A percentile compares a stretch with the other conserved stretches of the same genome.
Evolutionary conservation across 805 yeast genomes (phyloP).

Genomic region (Saccharomycopsis fodiens): DNA sequence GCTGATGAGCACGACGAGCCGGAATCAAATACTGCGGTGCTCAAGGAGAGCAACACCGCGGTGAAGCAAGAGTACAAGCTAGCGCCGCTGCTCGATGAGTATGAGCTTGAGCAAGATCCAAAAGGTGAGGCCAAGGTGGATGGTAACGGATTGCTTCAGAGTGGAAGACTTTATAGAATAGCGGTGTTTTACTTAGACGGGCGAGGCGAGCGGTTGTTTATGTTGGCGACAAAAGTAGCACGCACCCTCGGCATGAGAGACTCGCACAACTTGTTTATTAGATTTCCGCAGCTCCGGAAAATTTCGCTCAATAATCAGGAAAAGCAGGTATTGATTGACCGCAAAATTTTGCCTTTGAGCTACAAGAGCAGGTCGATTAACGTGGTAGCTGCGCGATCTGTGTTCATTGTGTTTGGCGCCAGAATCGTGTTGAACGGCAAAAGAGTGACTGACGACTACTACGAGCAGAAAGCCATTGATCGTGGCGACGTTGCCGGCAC

Average conservation of each 20-base stretch:
- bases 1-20: neutral
- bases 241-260: constrained; percentile 86
- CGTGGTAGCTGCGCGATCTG: constrained; percentile 82
- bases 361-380: constrained; percentile 88
- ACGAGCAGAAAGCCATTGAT: constrained; percentile 45
- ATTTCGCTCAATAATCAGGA: constrained; percentile 67
- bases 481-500: constrained; percentile 28
- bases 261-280: constrained; percentile 66
- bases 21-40: constrained; percentile 32
- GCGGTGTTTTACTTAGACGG: constrained; percentile 54
- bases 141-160: constrained; percentile 46
- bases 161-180: constrained; percentile 59
- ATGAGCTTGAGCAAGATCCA: constrained; percentile 55
- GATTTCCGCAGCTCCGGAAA: constrained; percentile 66
- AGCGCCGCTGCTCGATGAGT: constrained; percentile 86
- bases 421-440: constrained; percentile 73
- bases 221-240: constrained; percentile 96
- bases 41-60: constrained; percentile 72
- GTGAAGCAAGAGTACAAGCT: constrained; percentile 84
- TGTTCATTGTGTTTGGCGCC: constrained; percentile 76
- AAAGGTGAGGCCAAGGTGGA: constrained; percentile 59
- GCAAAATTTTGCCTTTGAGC: constrained; percentile 79
- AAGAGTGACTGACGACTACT: constrained; percentile 80
- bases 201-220: constrained; percentile 63
- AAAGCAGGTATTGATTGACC: constrained; percentile 72